phyloP scores from a whole-genome alignment of 2,329 filamentous ascomycete genomes.

The Apiospora koreana region DNA sequence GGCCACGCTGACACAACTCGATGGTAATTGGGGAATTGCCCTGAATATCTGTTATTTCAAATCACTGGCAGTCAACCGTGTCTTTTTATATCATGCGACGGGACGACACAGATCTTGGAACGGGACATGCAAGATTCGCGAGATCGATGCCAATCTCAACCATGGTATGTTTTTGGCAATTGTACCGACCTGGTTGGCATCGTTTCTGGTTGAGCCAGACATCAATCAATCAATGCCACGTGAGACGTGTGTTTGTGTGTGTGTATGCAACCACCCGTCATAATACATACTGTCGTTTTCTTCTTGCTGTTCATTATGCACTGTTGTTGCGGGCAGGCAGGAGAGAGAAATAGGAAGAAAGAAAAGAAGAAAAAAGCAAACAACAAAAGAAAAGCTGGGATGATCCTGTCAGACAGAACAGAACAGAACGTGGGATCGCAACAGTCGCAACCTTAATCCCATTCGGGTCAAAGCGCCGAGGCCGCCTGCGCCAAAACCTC shows the following conservation, averaged over 20 bases:
- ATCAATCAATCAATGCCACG: background rate
- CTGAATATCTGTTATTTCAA: background rate
- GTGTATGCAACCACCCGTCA: too few relatives aligned
- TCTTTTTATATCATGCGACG: background rate
- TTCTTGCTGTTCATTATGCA: background rate
- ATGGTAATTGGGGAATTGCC: too few relatives aligned
- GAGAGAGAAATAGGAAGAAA: too few relatives aligned
- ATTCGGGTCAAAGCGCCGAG: background rate
- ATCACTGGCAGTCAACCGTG: background rate
- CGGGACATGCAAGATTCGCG: background rate
- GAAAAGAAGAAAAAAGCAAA: too few relatives aligned
- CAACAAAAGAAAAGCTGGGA: background rate
- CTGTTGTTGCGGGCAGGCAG: background rate
- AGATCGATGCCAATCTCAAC: background rate
- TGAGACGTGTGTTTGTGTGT: background rate
- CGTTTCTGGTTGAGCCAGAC: background rate
- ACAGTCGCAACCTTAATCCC: slow-evolving; percentile 6
- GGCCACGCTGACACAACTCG: background rate
- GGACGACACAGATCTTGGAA: background rate
- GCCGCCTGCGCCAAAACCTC: background rate
- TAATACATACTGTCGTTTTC: too few relatives aligned
- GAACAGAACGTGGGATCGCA: background rate
- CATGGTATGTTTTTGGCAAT: background rate
- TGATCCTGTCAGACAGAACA: background rate
- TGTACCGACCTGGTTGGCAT: background rate